Evolutionary conservation across 306 rosid genomes (phyloP).

Genomic region (Ceratonia siliqua): DNA sequence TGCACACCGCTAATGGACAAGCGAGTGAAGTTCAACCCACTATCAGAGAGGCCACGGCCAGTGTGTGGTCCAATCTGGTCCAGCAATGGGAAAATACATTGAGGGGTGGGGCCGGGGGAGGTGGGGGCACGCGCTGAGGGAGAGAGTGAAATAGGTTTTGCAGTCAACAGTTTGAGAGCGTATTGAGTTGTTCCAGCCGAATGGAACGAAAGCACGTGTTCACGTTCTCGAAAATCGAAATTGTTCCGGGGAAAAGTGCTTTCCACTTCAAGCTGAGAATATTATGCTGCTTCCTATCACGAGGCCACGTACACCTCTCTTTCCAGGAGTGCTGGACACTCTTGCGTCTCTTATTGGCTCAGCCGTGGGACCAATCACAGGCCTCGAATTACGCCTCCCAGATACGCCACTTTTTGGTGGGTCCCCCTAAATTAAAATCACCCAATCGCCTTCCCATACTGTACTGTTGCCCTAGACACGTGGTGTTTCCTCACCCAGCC

Average conservation of each 20-base stretch:
- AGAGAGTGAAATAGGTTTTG: neutral
- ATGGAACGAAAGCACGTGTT: constrained; percentile 46
- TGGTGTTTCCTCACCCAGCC: constrained; percentile 56
- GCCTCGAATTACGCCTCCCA: constrained; percentile 21
- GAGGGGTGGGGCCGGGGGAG: neutral
- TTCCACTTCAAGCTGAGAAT: constrained; percentile 47
- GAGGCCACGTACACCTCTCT: constrained; percentile 59
- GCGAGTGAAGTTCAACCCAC: neutral
- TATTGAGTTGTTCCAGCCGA: constrained; percentile 27
- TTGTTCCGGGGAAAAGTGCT: constrained; percentile 19
- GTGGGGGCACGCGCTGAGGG: neutral
- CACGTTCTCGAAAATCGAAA: constrained; percentile 42
- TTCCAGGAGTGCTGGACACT: constrained; percentile 35
- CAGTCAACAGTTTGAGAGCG: neutral
- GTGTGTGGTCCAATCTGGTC: too few relatives aligned
- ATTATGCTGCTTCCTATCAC: constrained; percentile 46
- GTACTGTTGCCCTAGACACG: constrained; percentile 67
- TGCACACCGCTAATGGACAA: neutral
- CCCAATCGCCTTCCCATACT: constrained; percentile 42
- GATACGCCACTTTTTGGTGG: constrained; percentile 47
- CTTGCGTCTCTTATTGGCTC: constrained; percentile 36
- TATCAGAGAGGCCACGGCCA: neutral
- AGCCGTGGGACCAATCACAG: constrained; percentile 44
- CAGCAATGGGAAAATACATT: neutral
- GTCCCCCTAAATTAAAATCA: constrained; percentile 19